Evolutionary conservation across 2,329 filamentous ascomycete genomes (phyloP).

Genomic region (Lecanosticta acicola): DNA sequence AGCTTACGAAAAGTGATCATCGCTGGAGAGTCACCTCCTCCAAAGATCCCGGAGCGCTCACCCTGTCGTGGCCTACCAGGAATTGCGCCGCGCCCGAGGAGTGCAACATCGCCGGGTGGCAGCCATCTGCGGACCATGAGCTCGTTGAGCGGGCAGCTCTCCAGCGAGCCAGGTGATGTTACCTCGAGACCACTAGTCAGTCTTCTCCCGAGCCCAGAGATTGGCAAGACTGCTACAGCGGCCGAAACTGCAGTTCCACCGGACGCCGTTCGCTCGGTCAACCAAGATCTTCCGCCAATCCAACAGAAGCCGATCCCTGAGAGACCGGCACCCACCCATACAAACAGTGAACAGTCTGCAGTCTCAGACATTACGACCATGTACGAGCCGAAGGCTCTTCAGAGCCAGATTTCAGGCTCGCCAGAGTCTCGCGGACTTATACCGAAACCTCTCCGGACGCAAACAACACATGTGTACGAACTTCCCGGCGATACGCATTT

Average conservation of each 20-base stretch:
- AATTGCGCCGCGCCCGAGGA: not conserved
- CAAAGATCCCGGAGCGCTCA: not conserved
- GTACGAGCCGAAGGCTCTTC: too few species aligned
- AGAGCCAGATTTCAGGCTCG: too few species aligned
- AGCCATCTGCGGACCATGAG: not conserved
- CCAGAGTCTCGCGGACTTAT: not conserved
- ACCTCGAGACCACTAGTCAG: not conserved
- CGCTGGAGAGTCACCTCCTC: not conserved
- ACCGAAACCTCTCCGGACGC: constrained; percentile 1
- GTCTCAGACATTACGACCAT: too few species aligned
- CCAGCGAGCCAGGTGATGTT: constrained; percentile 1
- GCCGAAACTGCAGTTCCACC: too few species aligned
- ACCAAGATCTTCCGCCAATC: too few species aligned
- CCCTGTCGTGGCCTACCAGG: not conserved
- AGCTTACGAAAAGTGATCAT: not conserved
- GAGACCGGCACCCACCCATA: too few species aligned
- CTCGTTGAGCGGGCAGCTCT: too few species aligned
- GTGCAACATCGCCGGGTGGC: not conserved
- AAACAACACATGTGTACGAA: constrained; percentile 1
- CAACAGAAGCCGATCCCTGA: too few species aligned
- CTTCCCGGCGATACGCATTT: constrained; percentile 7
- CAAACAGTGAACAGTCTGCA: too few species aligned
- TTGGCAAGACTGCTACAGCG: too few species aligned
- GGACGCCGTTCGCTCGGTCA: too few species aligned
- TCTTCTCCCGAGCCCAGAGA: not conserved